phyloP scores from a whole-genome alignment of 2,329 filamentous ascomycete genomes.

The Sclerotinia nivalis region DNA sequence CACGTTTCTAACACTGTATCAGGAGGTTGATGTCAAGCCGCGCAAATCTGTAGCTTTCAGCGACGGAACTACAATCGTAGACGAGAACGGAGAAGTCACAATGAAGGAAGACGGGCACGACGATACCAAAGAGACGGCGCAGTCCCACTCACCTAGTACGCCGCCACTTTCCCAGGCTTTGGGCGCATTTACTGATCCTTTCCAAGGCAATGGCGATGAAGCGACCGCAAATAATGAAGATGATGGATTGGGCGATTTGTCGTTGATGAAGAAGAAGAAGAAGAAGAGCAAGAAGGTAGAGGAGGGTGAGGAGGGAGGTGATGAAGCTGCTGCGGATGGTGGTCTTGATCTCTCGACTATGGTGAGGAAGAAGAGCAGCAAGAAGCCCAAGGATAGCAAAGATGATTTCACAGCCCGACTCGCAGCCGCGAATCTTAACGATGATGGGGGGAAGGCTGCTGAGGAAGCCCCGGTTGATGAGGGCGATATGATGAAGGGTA shows the following conservation, averaged over 20 bases:
- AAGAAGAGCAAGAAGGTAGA: constrained; percentile 86
- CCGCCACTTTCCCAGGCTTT: constrained; percentile 56
- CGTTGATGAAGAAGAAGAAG: constrained; percentile 81
- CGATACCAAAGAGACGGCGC: constrained; percentile 77
- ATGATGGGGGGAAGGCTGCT: constrained; percentile 31
- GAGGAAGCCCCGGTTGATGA: constrained; percentile 36
- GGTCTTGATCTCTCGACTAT: constrained; percentile 47
- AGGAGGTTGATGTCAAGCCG: constrained; percentile 54
- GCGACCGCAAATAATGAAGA: constrained; percentile 26
- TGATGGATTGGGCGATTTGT: constrained; percentile 48
- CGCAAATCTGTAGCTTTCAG: constrained; percentile 95
- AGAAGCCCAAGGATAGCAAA: constrained; percentile 42
- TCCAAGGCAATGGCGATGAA: constrained; percentile 43
- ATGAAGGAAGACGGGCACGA: constrained; percentile 69
- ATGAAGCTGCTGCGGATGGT: constrained; percentile 51
- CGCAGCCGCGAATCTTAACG: constrained; percentile 40
- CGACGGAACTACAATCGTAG: constrained; percentile 82
- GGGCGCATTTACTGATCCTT: constrained; percentile 54
- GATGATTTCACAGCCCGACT: constrained; percentile 42
- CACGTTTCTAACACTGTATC: constrained; percentile 22
- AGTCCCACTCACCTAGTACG: constrained; percentile 74
- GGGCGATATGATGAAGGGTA: constrained; percentile 43
- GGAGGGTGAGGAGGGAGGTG: constrained; percentile 62
- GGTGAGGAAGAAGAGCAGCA: constrained; percentile 44
- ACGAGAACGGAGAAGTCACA: constrained; percentile 83